Percentiles rank a stretch among this genome's conserved stretches.
These are phyloP conservation scores for Citeromyces matritensis DNA, from an alignment of 805 yeast genomes.

Conservation along the genomic window DNA sequence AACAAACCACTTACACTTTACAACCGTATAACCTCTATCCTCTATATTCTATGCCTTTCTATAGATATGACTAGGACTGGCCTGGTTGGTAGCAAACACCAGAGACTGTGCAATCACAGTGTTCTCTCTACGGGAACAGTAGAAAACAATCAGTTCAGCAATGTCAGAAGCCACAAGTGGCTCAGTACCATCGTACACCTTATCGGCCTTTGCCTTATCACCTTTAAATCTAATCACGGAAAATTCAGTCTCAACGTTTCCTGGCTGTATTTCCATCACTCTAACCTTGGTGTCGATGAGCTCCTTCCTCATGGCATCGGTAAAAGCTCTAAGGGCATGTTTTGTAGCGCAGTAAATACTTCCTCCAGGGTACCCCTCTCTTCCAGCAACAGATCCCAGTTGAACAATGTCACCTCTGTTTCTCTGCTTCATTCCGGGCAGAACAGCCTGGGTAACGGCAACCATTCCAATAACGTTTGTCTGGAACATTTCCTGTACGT, in stretches of 20 bases:
- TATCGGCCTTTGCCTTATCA: conserved; percentile 41
- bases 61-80: conserved; percentile 54
- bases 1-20: too few species aligned
- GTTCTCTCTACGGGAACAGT: conserved; percentile 50
- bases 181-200: conserved; percentile 50
- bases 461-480: conserved; percentile 85
- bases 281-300: conserved; percentile 38
- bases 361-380: conserved; percentile 71
- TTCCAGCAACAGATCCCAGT: conserved; percentile 67
- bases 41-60: neutral
- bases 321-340: conserved; percentile 57
- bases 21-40: neutral
- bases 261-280: conserved; percentile 65
- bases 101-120: conserved; percentile 70
- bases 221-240: conserved; percentile 51
- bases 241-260: conserved; percentile 70
- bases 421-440: conserved; percentile 56
- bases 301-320: conserved; percentile 49
- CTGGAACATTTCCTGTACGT: conserved; percentile 61
- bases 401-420: conserved; percentile 64
- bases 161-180: conserved; percentile 64
- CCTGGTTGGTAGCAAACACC: conserved; percentile 80
- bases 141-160: conserved; percentile 61
- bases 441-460: conserved; percentile 64
- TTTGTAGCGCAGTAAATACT: conserved; percentile 67